Evolutionary conservation across 2,329 filamentous ascomycete genomes (phyloP), one percentile per base, ranked within the genome.

Genomic region (Zalaria sp.): DNA sequence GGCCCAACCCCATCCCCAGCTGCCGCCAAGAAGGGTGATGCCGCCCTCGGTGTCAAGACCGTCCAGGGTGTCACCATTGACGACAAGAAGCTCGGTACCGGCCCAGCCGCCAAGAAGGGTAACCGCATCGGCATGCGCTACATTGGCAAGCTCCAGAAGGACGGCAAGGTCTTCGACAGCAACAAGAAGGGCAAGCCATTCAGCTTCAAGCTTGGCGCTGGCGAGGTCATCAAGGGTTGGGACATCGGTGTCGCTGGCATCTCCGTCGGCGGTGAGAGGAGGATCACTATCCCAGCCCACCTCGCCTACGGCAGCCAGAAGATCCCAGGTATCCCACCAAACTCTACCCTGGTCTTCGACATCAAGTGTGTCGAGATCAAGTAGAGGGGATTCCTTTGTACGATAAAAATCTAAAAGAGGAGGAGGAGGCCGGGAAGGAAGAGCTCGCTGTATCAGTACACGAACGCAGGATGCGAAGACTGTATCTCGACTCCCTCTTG

Each of bases 101-200:
- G 91, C 53, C 80, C 82, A 49, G 78, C 76, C 43, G 87, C 81
- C 49, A 96, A 96, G 81, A 81, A 79, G 57, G 89, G 91, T 49
- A 83, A 93, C 70, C 82, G 77, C 51, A 81, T 98, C 47, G 79
- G 86, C 57, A 91, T 98, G 77, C 80, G 91, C 59, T 98, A 98
- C 71, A 96, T 98, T 56, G 91, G 91, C 65, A 98, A 98, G 75
- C 82, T 71, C 42, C 48, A 91, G 48, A 76, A 81, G 58, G 83
- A 93, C 64, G 87, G 87, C 66, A 93, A 95, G 70, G 79, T 93
- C 52, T 98, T 98, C 58, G 89, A 96, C 66, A 75, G 83, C 65
- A 96, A 98, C 76, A 98, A 96, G 76, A 95, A 93, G 72, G 91
- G 91, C 56, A 88, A 93, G 71, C 89, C 93, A 44, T 98, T 98